Evolutionary conservation across 768 basidiomycete species (phyloP), one percentile per base, ranked within the genome.

Genomic region (Russula griseocarnosa): DNA sequence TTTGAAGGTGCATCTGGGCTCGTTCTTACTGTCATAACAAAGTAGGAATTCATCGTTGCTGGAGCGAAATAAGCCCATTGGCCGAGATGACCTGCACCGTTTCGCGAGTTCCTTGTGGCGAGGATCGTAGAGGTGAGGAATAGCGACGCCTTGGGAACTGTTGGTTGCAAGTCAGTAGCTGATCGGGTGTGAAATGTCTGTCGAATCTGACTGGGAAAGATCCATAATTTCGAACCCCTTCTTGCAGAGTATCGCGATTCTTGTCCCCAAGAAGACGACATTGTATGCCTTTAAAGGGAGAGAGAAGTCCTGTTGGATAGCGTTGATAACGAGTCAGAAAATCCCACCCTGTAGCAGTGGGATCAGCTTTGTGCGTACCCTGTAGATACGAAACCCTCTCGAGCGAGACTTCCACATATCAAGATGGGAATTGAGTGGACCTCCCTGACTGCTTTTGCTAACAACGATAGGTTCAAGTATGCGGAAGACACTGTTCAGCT

Each of bases 221-320:
- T 98, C 94, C 91, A 98, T 97, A 70, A 98, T 95, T 74, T 98
- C 94, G 70, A 98, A 97, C 40, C 95, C 94, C 71, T 91, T 92
- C 0, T 90, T 86, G 69, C 95, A 95, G 28, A 97, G 81, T 60
- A 99, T 90, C 6, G 90, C 94, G 65, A 99, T 90, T 76, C 89
- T 90, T 10, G 90, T 90, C 72, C 94, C 93, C 61, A 98, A 78
- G 82, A 98, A 98, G 65, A 94, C 86, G 49, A 97, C 79, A 71
- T 93, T 90, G 67, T 86, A 92, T 0, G 94, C 87, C 71, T 96
- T 93, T 0, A 90, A 92, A 2, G 91, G 93, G 55, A 95, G 74
- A 83, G 92, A 94, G 76, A 94, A 95, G 75, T 95, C 92, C 81
- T 83, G 38, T 40, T 40, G 38, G 24, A 40, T 52, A 24, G 36